Evolutionary conservation across 345 rosid genomes (phyloP), one percentile per base, ranked within the genome.

Genomic region (Iberis pinnata): DNA sequence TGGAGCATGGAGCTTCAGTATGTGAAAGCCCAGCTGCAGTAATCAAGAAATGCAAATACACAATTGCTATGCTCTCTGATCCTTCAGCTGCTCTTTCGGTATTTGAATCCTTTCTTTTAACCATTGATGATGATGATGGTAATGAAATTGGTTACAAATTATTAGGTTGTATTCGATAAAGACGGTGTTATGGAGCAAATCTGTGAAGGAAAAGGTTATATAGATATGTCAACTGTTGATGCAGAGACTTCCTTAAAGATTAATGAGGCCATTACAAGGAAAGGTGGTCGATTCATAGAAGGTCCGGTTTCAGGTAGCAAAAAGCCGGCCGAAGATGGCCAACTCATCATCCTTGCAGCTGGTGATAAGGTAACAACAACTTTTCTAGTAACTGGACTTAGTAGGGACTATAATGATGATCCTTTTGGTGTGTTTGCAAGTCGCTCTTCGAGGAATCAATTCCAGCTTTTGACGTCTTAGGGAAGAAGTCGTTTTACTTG

Each of bases 261-360:
- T 69, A 74, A 66, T 31, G 75, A 70, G 96, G 96, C 83, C 51
- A 76, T 88, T 31, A 76, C 76, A 9, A 69, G 86, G 10, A 92
- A 80, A 58, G 96, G 95, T 26, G 95, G 84, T 54, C 60, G 70
- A 38, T 92, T 83, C 63, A 76, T 92, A 17, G 96, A 92, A 75
- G 98, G 88, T 39, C 98, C 98, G 0, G 98, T 92, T 68, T 88
- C 98, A 0, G 96, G 96, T 51, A 87, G 98, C 70, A 87, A 88
- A 70, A 81, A 92, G 61, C 96, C 96, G 13, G 98, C 98, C 3
- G 98, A 92, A 84, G 83, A 83, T 72, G 98, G 95, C 29, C 95
- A 92, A 65, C 78, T 92, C 2, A 77, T 92, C 37, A 92, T 88
- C 48, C 89, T 92, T 49, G 85, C 93, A 50, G 98, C 98, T 64